Evolutionary conservation across 2,329 filamentous ascomycete genomes (phyloP), one percentile per base, ranked within the genome.

Genomic region (Colletotrichum aenigma): DNA sequence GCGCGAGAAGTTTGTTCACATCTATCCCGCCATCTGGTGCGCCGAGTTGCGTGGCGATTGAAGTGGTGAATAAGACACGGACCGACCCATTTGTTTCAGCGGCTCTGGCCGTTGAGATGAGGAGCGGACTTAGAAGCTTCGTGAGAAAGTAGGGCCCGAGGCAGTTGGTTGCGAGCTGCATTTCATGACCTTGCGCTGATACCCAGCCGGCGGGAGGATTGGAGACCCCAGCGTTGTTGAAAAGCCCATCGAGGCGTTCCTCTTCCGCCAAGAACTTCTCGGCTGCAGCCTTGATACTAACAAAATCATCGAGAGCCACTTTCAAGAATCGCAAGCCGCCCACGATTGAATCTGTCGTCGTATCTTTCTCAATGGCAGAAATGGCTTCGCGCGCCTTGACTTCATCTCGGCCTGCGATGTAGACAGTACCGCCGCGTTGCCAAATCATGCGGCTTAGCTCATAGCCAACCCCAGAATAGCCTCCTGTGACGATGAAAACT

Each of bases 391-490:
- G 79, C 16, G 82, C 86, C 71, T 87, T 87, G 5, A 81, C 78
- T 26, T 82, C 75, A 15, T 78, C 79, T 52, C 89, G 87, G 3
- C 85, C 86, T 6, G 88, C 88, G 24, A 91, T 80, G 79, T 91
- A 91, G 52, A 91, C 86, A 3, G 84, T 89, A 30, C 82, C 89
- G 74, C 88, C 86, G 13, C 84, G 85, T 5, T 81, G 79, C 80
- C 91, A 92, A 6, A 92, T 84, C 6, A 91, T 86, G 55, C 85
- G 85, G 61, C 81, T 82, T 6, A 91, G 82, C 78, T 90, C 88
- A 58, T 85, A 83, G 7, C 89, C 89, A 12, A 90, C 83, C 18
- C 81, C 81, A 1, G 78, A 75, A 24, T 79, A 78, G 26, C 76
- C 77, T 18, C 81, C 79, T 2, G 90, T 91, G 8, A 91, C 85